phyloP scores from a whole-genome alignment of 176 grass and related monocot genomes.

The Musa schizocarpa region DNA sequence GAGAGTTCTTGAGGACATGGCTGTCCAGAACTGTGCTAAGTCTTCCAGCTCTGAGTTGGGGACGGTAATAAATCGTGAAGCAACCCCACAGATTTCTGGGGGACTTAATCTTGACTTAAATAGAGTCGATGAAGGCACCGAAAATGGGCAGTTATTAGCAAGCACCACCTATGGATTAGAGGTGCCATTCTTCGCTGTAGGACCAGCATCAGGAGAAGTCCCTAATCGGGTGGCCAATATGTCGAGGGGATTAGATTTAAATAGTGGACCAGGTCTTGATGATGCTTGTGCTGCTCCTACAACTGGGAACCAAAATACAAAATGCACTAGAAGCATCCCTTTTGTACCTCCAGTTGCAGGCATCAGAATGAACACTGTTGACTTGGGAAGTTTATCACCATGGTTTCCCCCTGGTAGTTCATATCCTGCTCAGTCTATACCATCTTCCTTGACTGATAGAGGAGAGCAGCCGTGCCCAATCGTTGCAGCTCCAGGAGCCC shows the following conservation, averaged over 20 bases:
- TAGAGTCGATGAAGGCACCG: constrained; percentile 27
- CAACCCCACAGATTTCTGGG: constrained; percentile 26
- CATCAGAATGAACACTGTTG: constrained; percentile 42
- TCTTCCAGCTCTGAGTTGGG: constrained; percentile 47
- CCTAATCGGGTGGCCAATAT: constrained; percentile 39
- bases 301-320: constrained; percentile 16
- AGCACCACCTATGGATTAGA: constrained; percentile 36
- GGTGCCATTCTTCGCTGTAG: constrained; percentile 28
- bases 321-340: constrained; percentile 25
- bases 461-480: constrained; percentile 57
- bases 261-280: constrained; percentile 31
- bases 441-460: constrained; percentile 55
- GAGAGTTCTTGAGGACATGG: constrained; percentile 47
- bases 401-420: constrained; percentile 47
- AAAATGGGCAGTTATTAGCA: constrained; percentile 24
- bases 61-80: constrained; percentile 22
- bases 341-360: constrained; percentile 55
- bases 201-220: constrained; percentile 25
- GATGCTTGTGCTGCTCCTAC: constrained; percentile 21
- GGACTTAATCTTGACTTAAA: constrained; percentile 13
- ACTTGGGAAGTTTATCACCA: constrained; percentile 52
- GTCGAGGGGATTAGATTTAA: constrained; percentile 58
- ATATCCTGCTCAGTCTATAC: constrained; percentile 41
- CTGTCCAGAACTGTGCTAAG: constrained; percentile 33
- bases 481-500: constrained; percentile 33